Evolutionary conservation across 78 protist species (phyloP), one percentile per base, ranked within the genome.

Genomic region (Carpediemonas membranifera): DNA sequence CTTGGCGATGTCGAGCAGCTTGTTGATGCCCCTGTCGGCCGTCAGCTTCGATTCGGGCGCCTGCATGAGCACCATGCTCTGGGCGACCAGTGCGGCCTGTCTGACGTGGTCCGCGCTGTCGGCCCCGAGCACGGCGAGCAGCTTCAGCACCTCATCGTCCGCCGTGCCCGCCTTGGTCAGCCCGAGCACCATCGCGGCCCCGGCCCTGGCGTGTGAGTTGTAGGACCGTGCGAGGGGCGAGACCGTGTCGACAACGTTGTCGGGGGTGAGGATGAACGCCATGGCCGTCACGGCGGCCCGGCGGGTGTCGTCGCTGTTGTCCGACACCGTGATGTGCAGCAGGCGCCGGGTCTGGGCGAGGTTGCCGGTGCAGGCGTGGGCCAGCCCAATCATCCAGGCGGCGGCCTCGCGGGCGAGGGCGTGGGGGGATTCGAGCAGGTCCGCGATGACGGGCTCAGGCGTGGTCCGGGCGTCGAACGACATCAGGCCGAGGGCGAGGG

Each of bases 201-300:
- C 99, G 63, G 86, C 84, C 50, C 99, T 78, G 54, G 94, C 96
- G 84, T 92, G 96, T n/a, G 96, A 92, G 71, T 94, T 94, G 88
- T 89, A 94, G 52, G 75, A 41, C 68, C 94, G 93, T 27, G 88
- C 73, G 24, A 93, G 68, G 25, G 87, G 78, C 25, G 78, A n/a
- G n/a, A n/a, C n/a, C n/a, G n/a, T n/a, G n/a, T n/a, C n/a, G n/a
- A n/a, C n/a, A n/a, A n/a, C n/a, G n/a, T n/a, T n/a, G n/a, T n/a
- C n/a, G n/a, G n/a, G n/a, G n/a, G 79, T 58, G 54, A 85, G 74
- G 15, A 94, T 61, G 70, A 92, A 94, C 51, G 97, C 99, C 30
- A 94, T 69, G 33, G 83, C 71, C 3, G 85, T 89, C 33, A 90
- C 94, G 7, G 98, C 96, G 5, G 95, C 96, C 34, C 99, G 83